Base-by-base conservation (phyloP, 495 filamentous ascomycete genomes). In the Articulospora tetracladia region DNA sequence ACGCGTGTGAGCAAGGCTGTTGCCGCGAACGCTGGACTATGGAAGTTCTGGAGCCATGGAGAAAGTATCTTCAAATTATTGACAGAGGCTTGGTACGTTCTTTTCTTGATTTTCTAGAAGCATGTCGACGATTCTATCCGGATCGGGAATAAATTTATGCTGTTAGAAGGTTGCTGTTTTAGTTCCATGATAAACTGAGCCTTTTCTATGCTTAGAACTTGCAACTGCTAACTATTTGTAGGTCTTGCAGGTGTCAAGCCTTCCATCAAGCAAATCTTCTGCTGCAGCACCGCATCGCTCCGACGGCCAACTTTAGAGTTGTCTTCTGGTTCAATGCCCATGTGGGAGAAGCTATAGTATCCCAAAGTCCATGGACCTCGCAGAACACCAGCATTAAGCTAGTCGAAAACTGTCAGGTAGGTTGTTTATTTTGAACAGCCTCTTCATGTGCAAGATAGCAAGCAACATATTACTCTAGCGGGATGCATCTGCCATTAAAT, bases 321-420 rank as follows among this genome's bases (percentile, higher is more conserved):
- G 26, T 70, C 8, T 70, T 70, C 32, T 53, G 57, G 26, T 59
- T 54, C 55, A 62, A 59, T 46, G 41, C 24, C 11, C 55, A 55
- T 24, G 27, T 27, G n/a, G 56, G 1, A 25, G 30, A 30, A 27
- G 11, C 52, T 3, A 15, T 36, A 3, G n/a, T n/a, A 12, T 6
- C 47, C 6, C 22, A 24, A 50, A 24, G 22, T 50, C 48, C 67
- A 6, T 67, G 62, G 58, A 51, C 30, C 0, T 69, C 63, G 62
- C 61, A 64, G 57, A 58, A 60, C 36, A 64, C 67, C n/a, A 68
- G 58, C 25, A 66, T 71, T 27, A 65, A 60, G 22, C 55, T 66
- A 48, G 19, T 66, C 17, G 41, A 60, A 15, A 36, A 57, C 17
- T 19, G 11, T 44, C 39, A 44, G 39, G 39, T n/a, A 44, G 39